A percentile compares a stretch with the other conserved stretches of the same genome.
These are phyloP conservation scores for Symmetrospora coprosmae DNA, from an alignment of 768 basidiomycete species.

Conservation along the genomic window DNA sequence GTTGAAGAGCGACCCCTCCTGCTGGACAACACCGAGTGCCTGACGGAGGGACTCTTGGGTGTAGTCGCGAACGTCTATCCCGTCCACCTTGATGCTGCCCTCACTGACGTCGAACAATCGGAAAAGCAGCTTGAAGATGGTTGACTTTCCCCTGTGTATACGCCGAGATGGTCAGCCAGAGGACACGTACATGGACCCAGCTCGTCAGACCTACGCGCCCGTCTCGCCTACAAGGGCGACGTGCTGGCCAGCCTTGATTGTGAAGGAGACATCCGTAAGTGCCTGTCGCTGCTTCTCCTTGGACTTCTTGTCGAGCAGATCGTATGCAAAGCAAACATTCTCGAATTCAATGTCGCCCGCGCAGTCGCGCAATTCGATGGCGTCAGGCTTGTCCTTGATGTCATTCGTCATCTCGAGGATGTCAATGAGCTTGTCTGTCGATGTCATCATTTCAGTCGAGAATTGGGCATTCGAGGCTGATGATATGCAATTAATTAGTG, in stretches of 20 bases:
- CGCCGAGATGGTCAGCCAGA: background rate
- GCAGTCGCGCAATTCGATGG: background rate
- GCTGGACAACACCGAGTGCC: conserved; percentile 79
- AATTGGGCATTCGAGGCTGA: conserved; percentile 50
- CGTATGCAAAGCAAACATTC: conserved; percentile 72
- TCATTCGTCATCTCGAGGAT: conserved; percentile 1
- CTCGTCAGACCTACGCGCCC: conserved; percentile 39
- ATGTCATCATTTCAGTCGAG: conserved; percentile 35
- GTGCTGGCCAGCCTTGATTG: conserved; percentile 68
- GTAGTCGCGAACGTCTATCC: conserved; percentile 71
- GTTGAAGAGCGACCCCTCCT: conserved; percentile 38
- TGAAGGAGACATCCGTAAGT: conserved; percentile 68
- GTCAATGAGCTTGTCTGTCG: background rate
- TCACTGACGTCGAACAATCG: conserved; percentile 80
- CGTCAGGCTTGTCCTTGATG: background rate
- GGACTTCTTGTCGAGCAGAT: conserved; percentile 40
- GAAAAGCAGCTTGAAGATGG: conserved; percentile 46
- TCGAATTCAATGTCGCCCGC: conserved; percentile 33
- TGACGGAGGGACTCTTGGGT: conserved; percentile 65
- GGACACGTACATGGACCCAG: background rate
- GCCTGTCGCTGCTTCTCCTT: background rate
- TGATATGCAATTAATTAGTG: conserved; percentile 56
- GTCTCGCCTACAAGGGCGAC: conserved; percentile 85
- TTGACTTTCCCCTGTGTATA: background rate
- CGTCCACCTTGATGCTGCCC: conserved; percentile 45